Evolutionary conservation across 1,284 basidiomycete genomes (phyloP).

Genomic region (Rhizoctonia solani): DNA sequence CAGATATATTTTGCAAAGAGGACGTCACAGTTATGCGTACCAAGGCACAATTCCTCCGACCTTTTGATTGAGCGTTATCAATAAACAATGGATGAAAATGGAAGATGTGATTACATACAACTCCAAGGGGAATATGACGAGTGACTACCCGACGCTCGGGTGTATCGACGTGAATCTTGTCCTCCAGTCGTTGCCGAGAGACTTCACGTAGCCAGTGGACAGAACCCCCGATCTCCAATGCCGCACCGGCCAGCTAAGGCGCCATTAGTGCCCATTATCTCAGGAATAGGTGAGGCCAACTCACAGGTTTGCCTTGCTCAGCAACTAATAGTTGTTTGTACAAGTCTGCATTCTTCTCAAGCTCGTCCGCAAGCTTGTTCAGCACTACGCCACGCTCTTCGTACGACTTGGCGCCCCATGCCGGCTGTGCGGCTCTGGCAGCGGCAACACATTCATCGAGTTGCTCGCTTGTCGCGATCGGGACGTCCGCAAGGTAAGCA

Average conservation of each 20-base stretch:
- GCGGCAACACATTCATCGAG: slow-evolving; percentile 29
- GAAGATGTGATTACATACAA: slow-evolving; percentile 4
- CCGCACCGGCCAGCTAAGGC: slow-evolving; percentile 5
- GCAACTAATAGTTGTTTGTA: slow-evolving; percentile 28
- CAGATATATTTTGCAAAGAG: too few relatives aligned
- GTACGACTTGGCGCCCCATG: slow-evolving; percentile 32
- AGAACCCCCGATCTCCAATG: slow-evolving; percentile 26
- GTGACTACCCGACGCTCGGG: slow-evolving; percentile 32
- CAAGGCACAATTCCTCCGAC: slow-evolving; percentile 13
- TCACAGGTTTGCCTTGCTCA: slow-evolving; percentile 31
- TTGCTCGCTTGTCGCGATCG: slow-evolving; percentile 20
- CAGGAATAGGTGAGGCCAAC: background rate
- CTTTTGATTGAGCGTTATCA: background rate
- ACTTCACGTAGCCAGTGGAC: slow-evolving; percentile 27
- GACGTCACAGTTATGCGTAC: background rate
- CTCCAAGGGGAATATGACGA: slow-evolving; percentile 30
- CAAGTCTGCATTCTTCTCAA: slow-evolving; percentile 12
- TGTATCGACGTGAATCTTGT: slow-evolving; percentile 31
- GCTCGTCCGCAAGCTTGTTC: slow-evolving; percentile 21
- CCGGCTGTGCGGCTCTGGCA: slow-evolving; percentile 21
- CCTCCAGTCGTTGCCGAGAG: slow-evolving; percentile 14
- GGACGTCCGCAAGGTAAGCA: slow-evolving; percentile 17
- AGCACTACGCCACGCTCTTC: slow-evolving; percentile 26
- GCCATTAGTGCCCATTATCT: background rate
- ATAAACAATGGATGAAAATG: background rate